phyloP scores from a whole-genome alignment of 73 alveolate species.

The Tetrahymena malaccensis region DNA sequence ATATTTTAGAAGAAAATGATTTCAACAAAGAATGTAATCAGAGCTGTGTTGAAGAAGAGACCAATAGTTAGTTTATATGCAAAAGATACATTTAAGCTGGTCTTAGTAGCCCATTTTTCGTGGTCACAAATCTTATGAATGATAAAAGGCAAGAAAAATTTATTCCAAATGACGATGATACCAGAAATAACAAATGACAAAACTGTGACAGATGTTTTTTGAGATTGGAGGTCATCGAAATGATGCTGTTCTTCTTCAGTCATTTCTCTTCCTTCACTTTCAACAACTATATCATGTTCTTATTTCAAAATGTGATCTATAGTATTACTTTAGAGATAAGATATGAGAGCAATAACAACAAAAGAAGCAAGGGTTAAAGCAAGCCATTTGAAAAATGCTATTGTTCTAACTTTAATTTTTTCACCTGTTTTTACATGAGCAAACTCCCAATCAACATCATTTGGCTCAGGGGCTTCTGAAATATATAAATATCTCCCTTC shows the following conservation, averaged over 20 bases:
- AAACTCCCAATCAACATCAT: slow-evolving; percentile 48
- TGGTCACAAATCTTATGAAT: slow-evolving; percentile 29
- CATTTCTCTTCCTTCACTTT: slow-evolving; percentile 12
- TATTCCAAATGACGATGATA: slow-evolving; percentile 20
- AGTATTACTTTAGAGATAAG: neutral
- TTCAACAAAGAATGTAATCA: slow-evolving; percentile 25
- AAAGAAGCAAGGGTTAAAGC: slow-evolving; percentile 9
- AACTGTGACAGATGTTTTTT: slow-evolving; percentile 15
- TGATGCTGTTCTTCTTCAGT: slow-evolving; percentile 35
- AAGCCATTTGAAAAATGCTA: slow-evolving; percentile 20
- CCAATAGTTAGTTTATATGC: slow-evolving; percentile 24
- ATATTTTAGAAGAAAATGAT: slow-evolving; percentile 6
- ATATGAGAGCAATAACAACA: slow-evolving; percentile 21
- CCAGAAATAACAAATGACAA: slow-evolving; percentile 18
- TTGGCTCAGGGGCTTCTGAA: slow-evolving; percentile 43
- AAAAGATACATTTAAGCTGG: slow-evolving; percentile 23
- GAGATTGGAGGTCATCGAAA: slow-evolving; percentile 1
- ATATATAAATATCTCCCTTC: slow-evolving; percentile 21
- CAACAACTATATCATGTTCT: neutral
- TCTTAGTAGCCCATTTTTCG: slow-evolving; percentile 31
- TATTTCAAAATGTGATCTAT: neutral
- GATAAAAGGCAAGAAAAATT: slow-evolving; percentile 20
- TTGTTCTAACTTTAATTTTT: slow-evolving; percentile 19
- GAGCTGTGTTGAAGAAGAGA: slow-evolving; percentile 28
- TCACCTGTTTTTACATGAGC: slow-evolving; percentile 18